Conservation (phyloP, 306 rosid species). For the Abrus precatorius region DNA sequence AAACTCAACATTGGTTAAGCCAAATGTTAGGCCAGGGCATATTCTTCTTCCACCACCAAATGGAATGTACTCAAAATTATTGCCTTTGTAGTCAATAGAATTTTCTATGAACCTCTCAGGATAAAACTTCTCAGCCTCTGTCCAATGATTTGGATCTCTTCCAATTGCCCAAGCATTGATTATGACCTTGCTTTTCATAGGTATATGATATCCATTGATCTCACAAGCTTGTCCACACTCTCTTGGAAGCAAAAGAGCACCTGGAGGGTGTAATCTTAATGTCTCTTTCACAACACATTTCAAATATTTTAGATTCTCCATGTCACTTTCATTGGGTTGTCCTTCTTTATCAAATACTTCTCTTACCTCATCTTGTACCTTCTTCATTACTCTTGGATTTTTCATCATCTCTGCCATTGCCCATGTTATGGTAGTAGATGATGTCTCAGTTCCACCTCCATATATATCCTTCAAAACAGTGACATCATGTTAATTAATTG, state of each 20-base stretch:
- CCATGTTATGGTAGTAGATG: slow-evolving; percentile 48
- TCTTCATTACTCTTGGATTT: slow-evolving; percentile 45
- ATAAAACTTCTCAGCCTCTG: slow-evolving; percentile 44
- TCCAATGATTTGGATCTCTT: slow-evolving; percentile 56
- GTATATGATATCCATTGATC: slow-evolving; percentile 49
- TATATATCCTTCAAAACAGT: slow-evolving; percentile 36
- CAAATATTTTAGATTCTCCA: slow-evolving; percentile 47
- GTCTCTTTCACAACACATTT: slow-evolving; percentile 55
- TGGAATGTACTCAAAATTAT: slow-evolving; percentile 44
- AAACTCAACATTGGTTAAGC: slow-evolving; percentile 31
- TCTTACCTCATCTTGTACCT: slow-evolving; percentile 47
- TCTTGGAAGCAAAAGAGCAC: slow-evolving; percentile 49
- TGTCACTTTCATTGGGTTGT: slow-evolving; percentile 27
- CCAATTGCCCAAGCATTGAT: slow-evolving; percentile 52
- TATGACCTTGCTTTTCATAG: slow-evolving; percentile 39
- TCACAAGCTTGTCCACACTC: slow-evolving; percentile 41
- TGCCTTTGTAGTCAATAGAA: slow-evolving; percentile 42
- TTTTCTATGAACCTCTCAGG: slow-evolving; percentile 47
- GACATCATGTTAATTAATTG: neutral
- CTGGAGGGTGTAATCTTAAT: slow-evolving; percentile 51
- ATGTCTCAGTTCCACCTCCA: slow-evolving; percentile 55
- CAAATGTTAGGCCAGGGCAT: slow-evolving; percentile 46
- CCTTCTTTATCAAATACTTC: neutral
- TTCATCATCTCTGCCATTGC: slow-evolving; percentile 50
- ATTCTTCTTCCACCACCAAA: slow-evolving; percentile 60